These are phyloP conservation scores for Pyrenochaeta sp. DNA, from an alignment of 2,329 filamentous ascomycete genomes.

Conservation along the genomic window DNA sequence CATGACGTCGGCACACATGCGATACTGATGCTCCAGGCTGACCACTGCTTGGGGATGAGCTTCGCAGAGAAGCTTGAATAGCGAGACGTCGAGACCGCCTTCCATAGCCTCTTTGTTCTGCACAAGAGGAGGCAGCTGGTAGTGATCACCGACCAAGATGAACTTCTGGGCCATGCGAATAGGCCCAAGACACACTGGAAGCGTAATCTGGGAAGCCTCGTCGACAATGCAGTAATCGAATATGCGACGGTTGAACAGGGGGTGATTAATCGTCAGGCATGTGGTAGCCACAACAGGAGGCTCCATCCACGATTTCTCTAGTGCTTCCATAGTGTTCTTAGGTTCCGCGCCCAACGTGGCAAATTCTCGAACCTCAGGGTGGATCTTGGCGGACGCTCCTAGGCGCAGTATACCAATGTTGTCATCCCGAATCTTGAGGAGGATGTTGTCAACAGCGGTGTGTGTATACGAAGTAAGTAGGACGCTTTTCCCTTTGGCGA, in stretches of 20 bases:
- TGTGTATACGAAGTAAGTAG: slow-evolving; percentile 96
- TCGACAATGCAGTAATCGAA: slow-evolving; percentile 99
- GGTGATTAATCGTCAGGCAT: slow-evolving; percentile 89
- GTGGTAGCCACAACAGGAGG: slow-evolving; percentile 93
- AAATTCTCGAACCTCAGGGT: slow-evolving; percentile 86
- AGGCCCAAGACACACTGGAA: slow-evolving; percentile 92
- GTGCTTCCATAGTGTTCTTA: slow-evolving; percentile 80
- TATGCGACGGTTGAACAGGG: slow-evolving; percentile 83
- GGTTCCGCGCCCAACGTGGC: slow-evolving; percentile 78
- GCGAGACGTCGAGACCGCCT: slow-evolving; percentile 87
- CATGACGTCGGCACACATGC: slow-evolving; percentile 99
- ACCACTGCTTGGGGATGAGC: slow-evolving; percentile 86
- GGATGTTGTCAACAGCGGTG: slow-evolving; percentile 96
- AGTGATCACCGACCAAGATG: slow-evolving; percentile 95
- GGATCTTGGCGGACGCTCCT: slow-evolving; percentile 84
- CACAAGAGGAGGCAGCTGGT: slow-evolving; percentile 92
- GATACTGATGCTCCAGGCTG: slow-evolving; percentile 93
- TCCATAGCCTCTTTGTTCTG: slow-evolving; percentile 87
- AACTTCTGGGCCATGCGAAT: slow-evolving; percentile 93
- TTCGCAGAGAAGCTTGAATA: slow-evolving; percentile 94
- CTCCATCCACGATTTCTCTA: slow-evolving; percentile 83
- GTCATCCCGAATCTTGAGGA: slow-evolving; percentile 86
- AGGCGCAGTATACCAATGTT: slow-evolving; percentile 83
- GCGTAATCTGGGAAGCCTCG: slow-evolving; percentile 95
- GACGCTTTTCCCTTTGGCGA: slow-evolving; percentile 89